Evolutionary conservation across 345 rosid species (phyloP).

Genomic region (Populus alba): DNA sequence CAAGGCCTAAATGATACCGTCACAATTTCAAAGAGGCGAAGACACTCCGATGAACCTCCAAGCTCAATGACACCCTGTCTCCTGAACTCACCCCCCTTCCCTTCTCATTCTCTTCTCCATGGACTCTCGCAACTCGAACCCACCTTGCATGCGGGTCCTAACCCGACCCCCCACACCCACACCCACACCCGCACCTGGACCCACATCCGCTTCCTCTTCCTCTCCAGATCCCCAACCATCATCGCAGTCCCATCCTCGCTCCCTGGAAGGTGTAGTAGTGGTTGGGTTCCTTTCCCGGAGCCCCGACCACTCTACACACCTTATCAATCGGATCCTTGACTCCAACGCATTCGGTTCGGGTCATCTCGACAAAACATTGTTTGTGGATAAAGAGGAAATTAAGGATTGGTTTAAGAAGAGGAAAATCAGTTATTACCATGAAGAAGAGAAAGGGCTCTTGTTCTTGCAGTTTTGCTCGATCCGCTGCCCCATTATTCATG

Average conservation of each 20-base stretch:
- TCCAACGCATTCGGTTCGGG: slow-evolving; percentile 70
- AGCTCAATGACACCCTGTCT: neutral
- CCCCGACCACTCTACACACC: slow-evolving; percentile 54
- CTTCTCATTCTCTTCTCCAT: slow-evolving; percentile 15
- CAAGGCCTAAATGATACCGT: too few species aligned
- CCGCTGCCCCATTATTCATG: slow-evolving; percentile 42
- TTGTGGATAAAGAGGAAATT: slow-evolving; percentile 38
- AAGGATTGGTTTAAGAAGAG: slow-evolving; percentile 60
- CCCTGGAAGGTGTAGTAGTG: slow-evolving; percentile 53
- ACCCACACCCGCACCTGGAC: slow-evolving; percentile 18
- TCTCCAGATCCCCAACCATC: slow-evolving; percentile 25
- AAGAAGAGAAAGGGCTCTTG: slow-evolving; percentile 61
- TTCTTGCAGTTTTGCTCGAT: slow-evolving; percentile 64
- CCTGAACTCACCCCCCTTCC: neutral
- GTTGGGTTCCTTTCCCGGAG: slow-evolving; percentile 64
- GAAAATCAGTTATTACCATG: slow-evolving; percentile 64
- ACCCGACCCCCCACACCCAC: slow-evolving; percentile 48
- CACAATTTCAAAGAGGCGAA: neutral
- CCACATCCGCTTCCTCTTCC: slow-evolving; percentile 24
- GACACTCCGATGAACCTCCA: neutral
- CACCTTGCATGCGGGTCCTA: slow-evolving; percentile 63
- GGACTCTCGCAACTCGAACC: slow-evolving; percentile 40
- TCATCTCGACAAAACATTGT: slow-evolving; percentile 32
- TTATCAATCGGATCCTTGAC: slow-evolving; percentile 65
- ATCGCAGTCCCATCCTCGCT: slow-evolving; percentile 27